phyloP scores from a whole-genome alignment of 768 basidiomycete genomes.

The Phylloporus sp. region DNA sequence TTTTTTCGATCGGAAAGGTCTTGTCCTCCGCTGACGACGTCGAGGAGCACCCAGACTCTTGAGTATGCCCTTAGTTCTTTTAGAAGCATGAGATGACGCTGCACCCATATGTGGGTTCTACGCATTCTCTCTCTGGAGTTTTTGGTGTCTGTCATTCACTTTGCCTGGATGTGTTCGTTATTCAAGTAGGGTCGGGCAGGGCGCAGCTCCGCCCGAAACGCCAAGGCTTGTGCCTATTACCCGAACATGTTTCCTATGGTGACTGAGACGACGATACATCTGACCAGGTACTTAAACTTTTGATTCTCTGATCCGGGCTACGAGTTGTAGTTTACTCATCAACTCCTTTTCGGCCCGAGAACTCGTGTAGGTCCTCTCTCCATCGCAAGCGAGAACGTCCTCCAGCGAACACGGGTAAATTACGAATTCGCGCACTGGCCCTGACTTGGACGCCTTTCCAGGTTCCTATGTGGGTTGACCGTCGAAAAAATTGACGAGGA shows the following conservation, averaged over 20 bases:
- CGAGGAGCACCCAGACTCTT: background rate
- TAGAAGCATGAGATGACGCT: background rate
- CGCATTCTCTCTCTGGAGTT: background rate
- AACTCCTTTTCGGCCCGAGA: too few relatives aligned
- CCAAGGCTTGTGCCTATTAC: conserved; percentile 1
- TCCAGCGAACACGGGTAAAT: background rate
- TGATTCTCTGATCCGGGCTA: background rate
- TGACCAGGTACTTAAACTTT: background rate
- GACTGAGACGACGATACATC: background rate
- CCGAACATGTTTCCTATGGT: background rate
- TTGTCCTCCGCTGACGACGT: too few relatives aligned
- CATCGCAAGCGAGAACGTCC: background rate
- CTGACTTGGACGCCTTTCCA: background rate
- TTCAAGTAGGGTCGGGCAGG: too few relatives aligned
- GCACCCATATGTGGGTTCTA: background rate
- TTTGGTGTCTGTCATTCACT: background rate
- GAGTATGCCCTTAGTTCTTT: background rate
- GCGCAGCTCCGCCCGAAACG: conserved; percentile 3
- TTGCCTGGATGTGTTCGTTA: too few relatives aligned
- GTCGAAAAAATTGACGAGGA: background rate
- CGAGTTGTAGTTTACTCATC: background rate
- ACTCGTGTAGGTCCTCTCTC: too few relatives aligned
- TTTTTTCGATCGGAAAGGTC: background rate
- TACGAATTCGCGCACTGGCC: background rate
- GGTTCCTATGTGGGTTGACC: background rate